Conservation (phyloP, 768 basidiomycete species). For the Suillus cothurnatus region DNA sequence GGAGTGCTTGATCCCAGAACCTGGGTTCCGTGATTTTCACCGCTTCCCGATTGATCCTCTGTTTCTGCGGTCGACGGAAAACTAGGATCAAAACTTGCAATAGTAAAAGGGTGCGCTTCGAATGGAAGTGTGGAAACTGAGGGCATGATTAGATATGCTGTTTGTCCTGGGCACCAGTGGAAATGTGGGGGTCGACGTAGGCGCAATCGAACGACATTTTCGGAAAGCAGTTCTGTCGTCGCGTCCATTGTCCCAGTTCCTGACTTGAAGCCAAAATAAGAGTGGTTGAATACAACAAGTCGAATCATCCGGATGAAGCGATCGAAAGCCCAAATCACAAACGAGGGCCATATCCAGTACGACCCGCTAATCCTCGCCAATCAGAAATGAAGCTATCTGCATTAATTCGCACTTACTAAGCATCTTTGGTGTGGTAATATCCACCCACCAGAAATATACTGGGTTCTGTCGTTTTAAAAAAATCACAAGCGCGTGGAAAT, state of each 20-base stretch:
- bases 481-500: neutral
- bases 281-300: no score
- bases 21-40: neutral
- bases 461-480: constrained; percentile 6
- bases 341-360: constrained; percentile 34
- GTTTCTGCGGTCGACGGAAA: constrained; percentile 14
- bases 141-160: no score
- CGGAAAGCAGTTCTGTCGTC: no score
- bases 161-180: no score
- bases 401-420: constrained; percentile 15
- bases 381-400: neutral
- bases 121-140: constrained; percentile 46
- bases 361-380: constrained; percentile 16
- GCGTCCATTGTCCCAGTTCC: no score
- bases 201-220: no score
- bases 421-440: constrained; percentile 41
- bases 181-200: no score
- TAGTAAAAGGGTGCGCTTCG: constrained; percentile 66
- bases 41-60: no score
- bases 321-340: constrained; percentile 44
- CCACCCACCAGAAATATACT: constrained; percentile 39
- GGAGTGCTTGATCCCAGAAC: neutral
- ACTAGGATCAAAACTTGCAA: constrained; percentile 42
- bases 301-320: constrained; percentile 49
- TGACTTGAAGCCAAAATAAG: no score